Evolutionary conservation across 306 rosid genomes (phyloP), one percentile per base, ranked within the genome.

Genomic region (Corylus americana): DNA sequence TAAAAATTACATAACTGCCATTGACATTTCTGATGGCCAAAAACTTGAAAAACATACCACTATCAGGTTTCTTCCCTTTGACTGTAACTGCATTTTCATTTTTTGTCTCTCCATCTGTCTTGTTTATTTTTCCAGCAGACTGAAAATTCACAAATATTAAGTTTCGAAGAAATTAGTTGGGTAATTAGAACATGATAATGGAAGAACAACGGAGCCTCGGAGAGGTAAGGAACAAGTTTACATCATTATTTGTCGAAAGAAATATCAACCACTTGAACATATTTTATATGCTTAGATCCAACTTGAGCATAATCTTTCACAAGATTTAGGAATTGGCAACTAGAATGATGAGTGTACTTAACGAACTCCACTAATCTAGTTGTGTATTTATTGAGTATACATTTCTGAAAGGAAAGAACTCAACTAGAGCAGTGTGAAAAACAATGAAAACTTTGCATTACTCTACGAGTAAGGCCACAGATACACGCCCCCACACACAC

Each of bases 111-210:
- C 51, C 61, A 50, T 77, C 96, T 77, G 85, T 86, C 88, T 86
- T 90, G 83, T 79, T 83, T 81, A 82, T 74, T 78, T 84, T 93
- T 80, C 99, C 99, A 75, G 98, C 87, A 82, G 99, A 93, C 99
- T 93, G 78, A 81, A 88, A 77, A 77, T 55, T 82, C 61, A 84
- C 68, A 81, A 18, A 45, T 4, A 55, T 70, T 31, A 57, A 61
- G 8, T 73, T 27, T 39, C 1, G 7, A 47, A 70, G 7, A 17
- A 16, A 70, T 5, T 29, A 44, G 45, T 45, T 70, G 14, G 7
- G 4, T 16, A 49, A 54, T 8, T 72, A 50, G 5, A 58, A 71
- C 70, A 74, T 51, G 62, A 73, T 5, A 51, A 73, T 31, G 50
- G 42, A 37, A 37, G 50, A 73, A 31, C 55, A 58, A 37, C 18